These are phyloP conservation scores for Moricandia arvensis DNA, from an alignment of 345 rosid species.

Conservation along the genomic window DNA sequence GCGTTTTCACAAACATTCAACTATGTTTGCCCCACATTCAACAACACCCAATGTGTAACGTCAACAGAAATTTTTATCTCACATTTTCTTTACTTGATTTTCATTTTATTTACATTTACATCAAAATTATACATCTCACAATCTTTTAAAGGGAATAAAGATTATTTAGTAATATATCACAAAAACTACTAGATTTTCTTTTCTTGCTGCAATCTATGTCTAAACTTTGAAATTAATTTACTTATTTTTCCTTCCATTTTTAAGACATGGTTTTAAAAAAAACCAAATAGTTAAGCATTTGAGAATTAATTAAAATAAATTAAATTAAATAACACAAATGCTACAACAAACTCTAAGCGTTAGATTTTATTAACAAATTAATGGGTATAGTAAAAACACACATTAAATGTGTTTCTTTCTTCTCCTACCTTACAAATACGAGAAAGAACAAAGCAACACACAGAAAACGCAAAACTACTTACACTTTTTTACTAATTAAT, in stretches of 20 bases:
- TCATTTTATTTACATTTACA: neutral
- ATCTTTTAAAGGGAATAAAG: neutral
- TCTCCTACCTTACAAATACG: slow-evolving; percentile 29
- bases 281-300: neutral
- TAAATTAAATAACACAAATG: slow-evolving; percentile 27
- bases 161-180: slow-evolving; percentile 3
- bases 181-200: neutral
- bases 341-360: slow-evolving; percentile 34
- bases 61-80: slow-evolving; percentile 9
- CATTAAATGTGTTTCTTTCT: slow-evolving; percentile 28
- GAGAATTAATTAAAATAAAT: neutral
- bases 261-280: neutral
- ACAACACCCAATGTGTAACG: slow-evolving; percentile 34
- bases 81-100: slow-evolving; percentile 18
- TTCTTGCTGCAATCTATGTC: neutral
- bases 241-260: neutral
- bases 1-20: slow-evolving; percentile 37
- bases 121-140: neutral
- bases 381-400: slow-evolving; percentile 15
- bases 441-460: slow-evolving; percentile 29
- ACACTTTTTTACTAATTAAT: slow-evolving; percentile 31
- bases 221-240: neutral
- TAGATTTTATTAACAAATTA: slow-evolving; percentile 24
- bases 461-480: slow-evolving; percentile 4
- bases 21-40: slow-evolving; percentile 37